Evolutionary conservation across 208 protist genomes (phyloP).

Genomic region (Trichomonas tenax): DNA sequence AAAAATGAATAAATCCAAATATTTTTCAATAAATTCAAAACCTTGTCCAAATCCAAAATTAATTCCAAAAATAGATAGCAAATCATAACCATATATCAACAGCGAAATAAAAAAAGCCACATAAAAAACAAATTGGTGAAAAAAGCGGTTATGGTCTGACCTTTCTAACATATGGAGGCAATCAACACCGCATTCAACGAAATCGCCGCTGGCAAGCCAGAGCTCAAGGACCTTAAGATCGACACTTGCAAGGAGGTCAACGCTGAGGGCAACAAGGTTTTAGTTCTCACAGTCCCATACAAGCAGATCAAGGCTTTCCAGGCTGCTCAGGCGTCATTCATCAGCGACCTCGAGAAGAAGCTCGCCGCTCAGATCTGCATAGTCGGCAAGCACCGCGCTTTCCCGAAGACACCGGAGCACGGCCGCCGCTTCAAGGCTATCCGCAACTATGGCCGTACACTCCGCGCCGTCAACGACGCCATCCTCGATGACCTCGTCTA

Average conservation of each 20-base stretch:
- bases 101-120: no score
- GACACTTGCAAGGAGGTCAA: neutral
- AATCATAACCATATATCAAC: no score
- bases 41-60: no score
- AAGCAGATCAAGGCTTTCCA: no score
- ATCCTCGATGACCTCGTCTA: no score
- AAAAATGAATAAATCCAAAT: no score
- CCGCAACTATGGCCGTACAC: conserved; percentile 63
- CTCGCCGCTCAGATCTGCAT: neutral
- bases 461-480: conserved; percentile 89
- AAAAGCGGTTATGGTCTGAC: no score
- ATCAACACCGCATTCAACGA: neutral
- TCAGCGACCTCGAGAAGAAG: no score
- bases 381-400: neutral
- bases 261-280: neutral
- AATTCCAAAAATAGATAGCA: no score
- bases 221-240: neutral
- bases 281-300: neutral
- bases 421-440: neutral
- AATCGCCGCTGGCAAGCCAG: neutral
- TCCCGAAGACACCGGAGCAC: neutral
- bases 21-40: no score
- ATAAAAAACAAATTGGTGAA: no score
- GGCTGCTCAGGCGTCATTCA: neutral
- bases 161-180: no score